Base-by-base conservation (phyloP, 1,139 yeast species). In the Pichia sp. region DNA sequence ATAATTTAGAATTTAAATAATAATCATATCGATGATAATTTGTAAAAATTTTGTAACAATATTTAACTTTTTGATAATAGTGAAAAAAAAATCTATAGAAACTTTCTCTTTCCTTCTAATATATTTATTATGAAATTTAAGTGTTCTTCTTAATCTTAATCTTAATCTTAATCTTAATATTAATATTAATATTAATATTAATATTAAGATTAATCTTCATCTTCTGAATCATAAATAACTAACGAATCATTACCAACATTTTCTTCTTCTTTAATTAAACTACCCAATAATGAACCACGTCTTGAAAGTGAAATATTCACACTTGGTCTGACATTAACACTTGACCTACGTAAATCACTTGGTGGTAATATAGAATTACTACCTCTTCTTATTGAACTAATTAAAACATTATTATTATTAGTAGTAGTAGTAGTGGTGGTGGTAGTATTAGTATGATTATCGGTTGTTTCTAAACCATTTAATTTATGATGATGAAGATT, bases 151-250 rank as follows among this genome's bases (percentile, higher is more conserved):
- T n/a, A n/a, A n/a, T n/a, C n/a, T n/a, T n/a, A n/a, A n/a, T n/a
- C n/a, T n/a, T n/a, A n/a, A n/a, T n/a, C n/a, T n/a, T n/a, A 23
- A 10, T 6, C 20, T 27, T 51, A 49, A 5, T 52, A 51, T 29
- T 58, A 58, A 26, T 54, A 53, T 28, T 56, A 61, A 6, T 55
- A 54, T 25, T 51, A 60, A 11, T 48, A 49, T 8, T 50, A 48
- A 2, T n/a, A 11, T 22, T 24, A 25, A 9, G 4, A 22, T 28
- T 51, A 49, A 6, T 52, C 51, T 27, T 59, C 59, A 28, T 55
- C 55, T 28, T 57, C 62, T 4, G 56, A 55, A 29, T 51, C 61
- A 9, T 48, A 50, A 11, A 51, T 49, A 3, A 50, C 58, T 7
- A 50, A 42, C 4, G 55, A 48, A 36, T 45, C 45, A 16, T 49